Percentiles rank a stretch among this genome's conserved stretches.
phyloP scores from a whole-genome alignment of 306 rosid species.

The Castanospermum australe region DNA sequence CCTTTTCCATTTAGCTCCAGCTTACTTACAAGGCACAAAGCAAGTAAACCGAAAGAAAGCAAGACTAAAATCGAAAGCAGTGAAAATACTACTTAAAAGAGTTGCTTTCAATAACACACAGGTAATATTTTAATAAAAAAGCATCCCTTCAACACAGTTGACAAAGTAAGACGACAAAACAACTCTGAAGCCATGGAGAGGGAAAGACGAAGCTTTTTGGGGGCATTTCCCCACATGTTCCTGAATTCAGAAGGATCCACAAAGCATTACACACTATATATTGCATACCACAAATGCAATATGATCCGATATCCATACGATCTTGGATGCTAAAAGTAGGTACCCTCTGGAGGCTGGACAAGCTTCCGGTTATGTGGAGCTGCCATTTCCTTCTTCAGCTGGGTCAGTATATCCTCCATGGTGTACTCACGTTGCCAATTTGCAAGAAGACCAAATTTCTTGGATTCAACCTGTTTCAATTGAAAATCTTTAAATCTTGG shows the following conservation, averaged over 20 bases:
- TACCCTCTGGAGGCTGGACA: constrained; percentile 99
- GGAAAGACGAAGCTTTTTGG: constrained; percentile 45
- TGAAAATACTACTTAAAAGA: constrained; percentile 36
- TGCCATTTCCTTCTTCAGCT: constrained; percentile 99
- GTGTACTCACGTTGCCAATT: constrained; percentile 99
- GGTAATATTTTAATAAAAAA: constrained; percentile 54
- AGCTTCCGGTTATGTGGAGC: constrained; percentile 94
- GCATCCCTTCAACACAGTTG: constrained; percentile 63
- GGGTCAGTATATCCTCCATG: constrained; percentile 98
- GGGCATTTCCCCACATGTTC: constrained; percentile 61
- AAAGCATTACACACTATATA: constrained; percentile 75
- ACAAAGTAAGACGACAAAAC: constrained; percentile 47
- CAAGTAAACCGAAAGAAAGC: background rate
- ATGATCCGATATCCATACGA: constrained; percentile 42
- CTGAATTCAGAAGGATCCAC: constrained; percentile 63
- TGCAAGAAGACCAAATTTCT: constrained; percentile 90
- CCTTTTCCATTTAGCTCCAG: constrained; percentile 28
- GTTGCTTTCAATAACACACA: constrained; percentile 52
- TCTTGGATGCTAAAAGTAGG: constrained; percentile 79
- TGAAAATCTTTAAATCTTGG: constrained; percentile 5
- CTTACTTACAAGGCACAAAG: constrained; percentile 27
- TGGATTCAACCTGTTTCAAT: constrained; percentile 82
- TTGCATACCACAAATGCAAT: constrained; percentile 67
- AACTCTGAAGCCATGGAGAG: constrained; percentile 53
- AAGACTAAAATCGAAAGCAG: constrained; percentile 19